Conservation (phyloP, 306 rosid genomes). For the Trichosanthes cucumerina region DNA sequence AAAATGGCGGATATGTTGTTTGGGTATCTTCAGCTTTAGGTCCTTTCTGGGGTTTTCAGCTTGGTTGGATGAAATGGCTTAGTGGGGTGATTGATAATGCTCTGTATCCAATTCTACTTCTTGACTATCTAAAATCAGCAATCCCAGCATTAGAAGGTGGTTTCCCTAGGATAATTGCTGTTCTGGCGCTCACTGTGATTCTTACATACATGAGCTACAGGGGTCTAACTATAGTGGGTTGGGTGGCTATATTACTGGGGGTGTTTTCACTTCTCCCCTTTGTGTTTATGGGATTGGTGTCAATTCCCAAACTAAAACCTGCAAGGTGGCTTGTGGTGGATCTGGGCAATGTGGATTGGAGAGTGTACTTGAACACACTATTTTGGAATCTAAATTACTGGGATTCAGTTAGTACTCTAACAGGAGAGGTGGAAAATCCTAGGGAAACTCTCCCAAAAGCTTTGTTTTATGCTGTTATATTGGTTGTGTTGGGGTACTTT, state of each 20-base stretch:
- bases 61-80: conserved; percentile 69
- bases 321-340: conserved; percentile 41
- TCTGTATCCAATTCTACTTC: conserved; percentile 43
- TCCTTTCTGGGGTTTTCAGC: conserved; percentile 58
- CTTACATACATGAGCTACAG: conserved; percentile 62
- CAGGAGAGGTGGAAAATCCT: conserved; percentile 58
- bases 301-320: conserved; percentile 41
- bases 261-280: conserved; percentile 56
- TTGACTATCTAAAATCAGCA: conserved; percentile 51
- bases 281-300: conserved; percentile 43
- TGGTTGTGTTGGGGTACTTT: conserved; percentile 44
- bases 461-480: conserved; percentile 37
- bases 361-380: conserved; percentile 47
- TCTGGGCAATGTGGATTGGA: conserved; percentile 38
- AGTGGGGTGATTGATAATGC: conserved; percentile 71
- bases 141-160: conserved; percentile 40
- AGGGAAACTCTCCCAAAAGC: conserved; percentile 50
- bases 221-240: conserved; percentile 57
- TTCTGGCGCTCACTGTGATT: conserved; percentile 23
- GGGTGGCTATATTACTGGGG: conserved; percentile 45
- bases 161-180: conserved; percentile 33
- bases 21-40: conserved; percentile 69
- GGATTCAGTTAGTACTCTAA: conserved; percentile 60
- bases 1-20: conserved; percentile 58
- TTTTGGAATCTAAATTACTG: conserved; percentile 72